A percentile compares a stretch with the other conserved stretches of the same genome.
Conservation (phyloP, 2,329 filamentous ascomycete species). For the Colletotrichum viniferum region DNA sequence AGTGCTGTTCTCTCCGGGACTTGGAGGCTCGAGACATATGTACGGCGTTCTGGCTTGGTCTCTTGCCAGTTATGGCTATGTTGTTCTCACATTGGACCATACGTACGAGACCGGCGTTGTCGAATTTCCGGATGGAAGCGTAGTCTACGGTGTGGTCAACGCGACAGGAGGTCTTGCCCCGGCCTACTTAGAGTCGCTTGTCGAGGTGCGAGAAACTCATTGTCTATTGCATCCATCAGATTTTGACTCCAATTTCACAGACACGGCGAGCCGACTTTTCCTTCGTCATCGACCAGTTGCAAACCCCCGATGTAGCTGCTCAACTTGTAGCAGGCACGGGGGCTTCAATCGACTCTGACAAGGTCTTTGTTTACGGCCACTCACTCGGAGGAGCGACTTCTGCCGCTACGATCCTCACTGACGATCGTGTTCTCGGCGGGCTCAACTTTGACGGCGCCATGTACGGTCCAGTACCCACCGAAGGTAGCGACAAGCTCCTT, state of each 20-base stretch:
- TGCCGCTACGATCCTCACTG: constrained; percentile 31
- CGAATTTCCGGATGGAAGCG: constrained; percentile 47
- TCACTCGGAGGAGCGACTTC: constrained; percentile 42
- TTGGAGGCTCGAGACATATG: constrained; percentile 43
- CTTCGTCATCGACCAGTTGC: constrained; percentile 40
- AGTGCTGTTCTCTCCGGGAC: constrained; percentile 49
- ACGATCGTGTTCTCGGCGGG: constrained; percentile 37
- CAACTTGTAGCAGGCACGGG: background rate
- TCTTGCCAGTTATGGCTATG: constrained; percentile 49
- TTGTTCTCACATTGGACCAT: constrained; percentile 53
- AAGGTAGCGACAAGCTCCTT: constrained; percentile 32
- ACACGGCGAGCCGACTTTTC: constrained; percentile 38
- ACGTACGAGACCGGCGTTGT: constrained; percentile 48
- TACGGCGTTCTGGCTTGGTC: constrained; percentile 47
- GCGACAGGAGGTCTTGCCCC: background rate
- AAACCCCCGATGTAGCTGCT: background rate
- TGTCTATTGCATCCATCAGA: background rate
- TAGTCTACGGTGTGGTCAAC: constrained; percentile 26
- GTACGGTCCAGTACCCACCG: constrained; percentile 28
- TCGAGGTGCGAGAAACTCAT: background rate
- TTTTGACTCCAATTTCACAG: constrained; percentile 25
- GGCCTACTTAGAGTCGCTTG: background rate
- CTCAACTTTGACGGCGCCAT: constrained; percentile 45
- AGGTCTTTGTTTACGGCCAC: constrained; percentile 40
- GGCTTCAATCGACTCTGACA: background rate